Evolutionary conservation across 1,284 basidiomycete genomes (phyloP).

Genomic region (Ustilago sp.): DNA sequence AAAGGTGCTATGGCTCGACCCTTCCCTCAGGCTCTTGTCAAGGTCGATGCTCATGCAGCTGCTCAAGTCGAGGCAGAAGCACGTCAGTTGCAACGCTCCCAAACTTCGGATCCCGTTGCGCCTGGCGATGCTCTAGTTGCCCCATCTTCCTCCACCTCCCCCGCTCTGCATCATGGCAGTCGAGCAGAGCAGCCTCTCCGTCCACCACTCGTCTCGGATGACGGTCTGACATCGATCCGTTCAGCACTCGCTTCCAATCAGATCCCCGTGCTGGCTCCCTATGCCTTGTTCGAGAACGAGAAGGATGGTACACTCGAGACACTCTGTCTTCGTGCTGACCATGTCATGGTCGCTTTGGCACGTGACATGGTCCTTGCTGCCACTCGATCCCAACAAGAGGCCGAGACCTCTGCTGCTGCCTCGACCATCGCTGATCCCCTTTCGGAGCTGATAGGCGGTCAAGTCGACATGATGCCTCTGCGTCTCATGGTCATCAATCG

Average conservation of each 20-base stretch:
- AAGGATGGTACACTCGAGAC: slow-evolving; percentile 74
- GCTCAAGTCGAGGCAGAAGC: slow-evolving; percentile 38
- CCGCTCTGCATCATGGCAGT: slow-evolving; percentile 32
- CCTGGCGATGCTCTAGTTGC: slow-evolving; percentile 23
- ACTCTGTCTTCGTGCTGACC: slow-evolving; percentile 87
- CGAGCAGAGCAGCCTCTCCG: slow-evolving; percentile 43
- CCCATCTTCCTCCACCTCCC: slow-evolving; percentile 24
- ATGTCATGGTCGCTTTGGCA: slow-evolving; percentile 87
- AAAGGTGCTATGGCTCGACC: slow-evolving; percentile 89
- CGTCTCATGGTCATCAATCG: slow-evolving; percentile 98
- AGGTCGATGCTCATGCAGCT: slow-evolving; percentile 48
- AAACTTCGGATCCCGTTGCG: slow-evolving; percentile 7
- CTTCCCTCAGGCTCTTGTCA: slow-evolving; percentile 71
- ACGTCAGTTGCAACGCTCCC: slow-evolving; percentile 19
- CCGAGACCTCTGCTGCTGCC: neutral
- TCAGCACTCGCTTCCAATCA: slow-evolving; percentile 90
- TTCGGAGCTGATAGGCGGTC: slow-evolving; percentile 36
- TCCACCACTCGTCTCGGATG: slow-evolving; percentile 74
- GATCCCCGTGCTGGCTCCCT: slow-evolving; percentile 94
- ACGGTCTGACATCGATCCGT: slow-evolving; percentile 83
- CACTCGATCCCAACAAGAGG: slow-evolving; percentile 15
- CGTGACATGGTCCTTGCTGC: slow-evolving; percentile 79
- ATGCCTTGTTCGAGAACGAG: slow-evolving; percentile 87
- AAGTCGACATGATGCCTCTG: slow-evolving; percentile 73
- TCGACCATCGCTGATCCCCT: slow-evolving; percentile 19